Evolutionary conservation across 2,329 filamentous ascomycete species (phyloP), one percentile per base, ranked within the genome.

Genomic region (Thelonectria discophora): DNA sequence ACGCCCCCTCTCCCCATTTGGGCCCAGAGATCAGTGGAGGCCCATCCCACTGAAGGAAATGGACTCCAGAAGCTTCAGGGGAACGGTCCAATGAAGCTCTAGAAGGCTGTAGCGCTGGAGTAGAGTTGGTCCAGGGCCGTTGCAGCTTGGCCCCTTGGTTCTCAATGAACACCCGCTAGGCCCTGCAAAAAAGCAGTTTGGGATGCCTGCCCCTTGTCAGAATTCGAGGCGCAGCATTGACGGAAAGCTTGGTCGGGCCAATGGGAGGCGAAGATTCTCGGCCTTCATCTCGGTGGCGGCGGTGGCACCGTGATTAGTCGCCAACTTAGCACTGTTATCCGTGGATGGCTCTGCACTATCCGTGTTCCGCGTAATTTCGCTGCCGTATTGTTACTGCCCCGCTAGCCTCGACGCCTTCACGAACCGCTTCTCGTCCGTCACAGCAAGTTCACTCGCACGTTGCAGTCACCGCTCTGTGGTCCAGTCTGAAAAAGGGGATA

Each of bases 171-270:
- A 18, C 40, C 51, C 39, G 39, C 27, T 24, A 21, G 24, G 43
- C 55, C 51, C 34, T 43, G 46, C 43, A 32, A 49, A 52, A 32
- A 46, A 34, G 45, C 43, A 50, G 50, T 51, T 58, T 30, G 40
- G 37, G 43, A 43, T 20, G 51, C 24, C 27, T 48, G 8, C 30
- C 49, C 60, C 45, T 47, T 47, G 46, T 42, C 40, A 49, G 58
- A 15, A 15, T 24, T 21, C 20, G 62, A 52, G 69, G 69, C 69
- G 69, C 69, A 71, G 69, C 62, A 66, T 49, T 48, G 64, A 46
- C 64, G 51, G 66, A 65, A 72, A 71, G 69, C 69, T 72, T 70
- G 69, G 68, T 64, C 65, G 48, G 67, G 32, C 69, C 69, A 71
- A 72, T 71, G 58, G 70, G 43, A 51, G 27, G 18, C 24, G 37